Base-by-base conservation (phyloP, 139 green algal species). In the Chlorella sorokiniana region DNA sequence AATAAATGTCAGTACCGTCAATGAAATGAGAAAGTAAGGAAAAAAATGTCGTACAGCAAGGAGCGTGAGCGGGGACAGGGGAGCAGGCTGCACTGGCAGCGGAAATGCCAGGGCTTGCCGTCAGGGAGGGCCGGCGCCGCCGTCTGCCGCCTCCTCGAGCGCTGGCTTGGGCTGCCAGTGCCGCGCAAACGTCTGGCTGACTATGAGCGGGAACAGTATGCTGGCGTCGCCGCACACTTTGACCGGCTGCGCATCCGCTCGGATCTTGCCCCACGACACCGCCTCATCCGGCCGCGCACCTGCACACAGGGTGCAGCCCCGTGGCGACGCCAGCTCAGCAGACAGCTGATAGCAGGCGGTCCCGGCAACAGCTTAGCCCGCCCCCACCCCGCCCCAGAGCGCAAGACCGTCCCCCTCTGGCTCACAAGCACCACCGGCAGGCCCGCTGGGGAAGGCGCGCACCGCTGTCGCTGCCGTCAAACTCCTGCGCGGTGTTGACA, bases 261-360 rank as follows among this genome's bases (percentile, higher is more conserved):
- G 88, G 71, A 99, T 99, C 86, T 99, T 99, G 45, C 97, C 97
- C 97, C 97, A 99, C 0, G 89, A 96, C 9, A 99, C 91, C 1
- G 97, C 97, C 84, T 99, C 97, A 81, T 99, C 97, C 0, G 97
- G 97, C 7, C 91, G 79, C 1, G 97, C 97, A 0, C 96, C 91
- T 78, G 79, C 72, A 75, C 0, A 59, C 4, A 51, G 22, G 6
- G 48, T 56, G 27, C 48, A 40, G 16, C 35, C 23, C 73, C 33
- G 16, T 70, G 54, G 22, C 10, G 62, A 9, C 52, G 3, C 14
- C 33, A 64, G 71, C 71, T 11, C 2, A 68, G 71, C 56, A 70
- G 2, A 45, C 56, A 65, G 6, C 16, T 65, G 56, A 29, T 6
- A 65, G 56, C 56, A 65, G 56, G 16, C n/a, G n/a, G n/a, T n/a